Evolutionary conservation across 768 basidiomycete genomes (phyloP), one percentile per base, ranked within the genome.

Genomic region (Cytidiella melzeri): DNA sequence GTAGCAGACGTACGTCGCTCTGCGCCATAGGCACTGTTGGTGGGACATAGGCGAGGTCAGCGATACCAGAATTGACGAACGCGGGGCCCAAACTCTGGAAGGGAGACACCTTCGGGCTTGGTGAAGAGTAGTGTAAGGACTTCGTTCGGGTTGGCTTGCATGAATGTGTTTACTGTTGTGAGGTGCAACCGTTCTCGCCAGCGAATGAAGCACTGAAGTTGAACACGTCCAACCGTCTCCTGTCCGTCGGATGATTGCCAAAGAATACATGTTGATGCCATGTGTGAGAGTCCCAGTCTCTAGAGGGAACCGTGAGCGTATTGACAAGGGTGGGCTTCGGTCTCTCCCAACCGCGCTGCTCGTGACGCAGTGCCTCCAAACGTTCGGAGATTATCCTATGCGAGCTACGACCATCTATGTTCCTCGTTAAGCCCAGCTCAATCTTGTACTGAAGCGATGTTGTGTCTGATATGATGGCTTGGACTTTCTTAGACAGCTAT

Each of bases 61-160:
- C 63, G 54, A 67, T 61, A 61, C 81, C 80, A 10, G 80, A 67
- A 1, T 63, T 39, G 36, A 74, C 69, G 61, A 84, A 84, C 0
- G 72, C 66, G 1, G 77, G 75, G 73, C 73, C 75, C 79, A 83
- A 5, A 73, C 61, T 65, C 66, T 4, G 67, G 57, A 10, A 80
- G 66, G 1, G 76, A 73, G 13, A 74, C 63, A 7, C 73, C 71
- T 48, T 84, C 83, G 3, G 77, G 79, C 60, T 85, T 85, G 34
- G 83, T 83, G 57, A 86, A 82, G 30, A 85, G 65, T 44, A 85
- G 64, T 0, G 83, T 81, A 43, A 85, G 50, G 37, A 84, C 80
- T 52, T 85, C 83, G 54, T 76, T 80, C 0, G 83, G 81, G 57
- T 85, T 81, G 9, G 73, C 67, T 42, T 75, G 72, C 23, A 84